Evolutionary conservation across 2,329 filamentous ascomycete species (phyloP).

Genomic region (Juglanconis juglandina): DNA sequence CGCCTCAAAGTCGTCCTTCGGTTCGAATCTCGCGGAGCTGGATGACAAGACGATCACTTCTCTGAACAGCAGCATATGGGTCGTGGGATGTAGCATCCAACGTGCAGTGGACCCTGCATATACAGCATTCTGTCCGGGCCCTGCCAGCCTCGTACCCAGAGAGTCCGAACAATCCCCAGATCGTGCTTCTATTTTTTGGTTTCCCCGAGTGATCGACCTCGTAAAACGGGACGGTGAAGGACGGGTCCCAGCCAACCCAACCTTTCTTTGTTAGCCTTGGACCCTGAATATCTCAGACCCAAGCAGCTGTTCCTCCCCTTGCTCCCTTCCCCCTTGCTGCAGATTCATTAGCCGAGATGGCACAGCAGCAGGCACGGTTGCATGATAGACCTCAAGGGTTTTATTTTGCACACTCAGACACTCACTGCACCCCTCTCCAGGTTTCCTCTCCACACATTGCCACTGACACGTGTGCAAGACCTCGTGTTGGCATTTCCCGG

Average conservation of each 20-base stretch:
- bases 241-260: background rate
- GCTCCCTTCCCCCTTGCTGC: background rate
- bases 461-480: background rate
- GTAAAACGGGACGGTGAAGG: background rate
- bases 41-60: slow-evolving; percentile 9
- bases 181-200: background rate
- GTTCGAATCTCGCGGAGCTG: background rate
- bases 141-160: slow-evolving; percentile 11
- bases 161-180: background rate
- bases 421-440: background rate
- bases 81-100: slow-evolving; percentile 4
- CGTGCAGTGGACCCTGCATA: slow-evolving; percentile 4
- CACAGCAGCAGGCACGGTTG: background rate
- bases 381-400: background rate
- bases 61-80: background rate
- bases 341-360: slow-evolving; percentile 2
- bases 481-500: background rate
- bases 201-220: background rate
- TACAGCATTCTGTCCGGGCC: background rate
- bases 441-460: background rate
- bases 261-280: background rate
- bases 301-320: background rate
- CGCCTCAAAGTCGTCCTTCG: background rate
- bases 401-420: background rate
- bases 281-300: slow-evolving; percentile 5